Conservation (phyloP, 495 filamentous ascomycete genomes). For the Cudoniella acicularis region DNA sequence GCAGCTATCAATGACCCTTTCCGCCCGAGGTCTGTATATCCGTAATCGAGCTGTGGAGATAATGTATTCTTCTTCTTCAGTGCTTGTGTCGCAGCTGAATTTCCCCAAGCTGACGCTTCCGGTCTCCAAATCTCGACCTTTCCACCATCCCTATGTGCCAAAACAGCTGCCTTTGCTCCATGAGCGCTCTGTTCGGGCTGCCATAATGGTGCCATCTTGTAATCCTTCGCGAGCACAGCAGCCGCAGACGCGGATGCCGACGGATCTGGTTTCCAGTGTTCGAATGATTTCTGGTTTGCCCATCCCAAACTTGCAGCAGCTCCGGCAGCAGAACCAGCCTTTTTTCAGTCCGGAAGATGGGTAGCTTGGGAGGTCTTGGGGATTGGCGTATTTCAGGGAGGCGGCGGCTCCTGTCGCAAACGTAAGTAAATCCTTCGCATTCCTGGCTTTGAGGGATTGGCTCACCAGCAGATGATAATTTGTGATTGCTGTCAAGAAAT, state of each 20-base stretch:
- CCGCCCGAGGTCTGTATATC: constrained; percentile 41
- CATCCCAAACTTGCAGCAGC: constrained; percentile 72
- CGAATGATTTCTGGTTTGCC: constrained; percentile 57
- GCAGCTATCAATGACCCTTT: constrained; percentile 67
- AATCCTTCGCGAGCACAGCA: constrained; percentile 64
- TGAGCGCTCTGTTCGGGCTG: constrained; percentile 54
- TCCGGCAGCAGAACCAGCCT: constrained; percentile 62
- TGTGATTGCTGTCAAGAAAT: constrained; percentile 42
- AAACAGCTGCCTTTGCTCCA: constrained; percentile 68
- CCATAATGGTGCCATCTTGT: constrained; percentile 51
- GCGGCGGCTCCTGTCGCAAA: constrained; percentile 49
- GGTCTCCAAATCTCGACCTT: constrained; percentile 48
- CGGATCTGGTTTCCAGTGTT: constrained; percentile 57
- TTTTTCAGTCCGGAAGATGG: constrained; percentile 60
- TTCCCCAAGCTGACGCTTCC: constrained; percentile 45
- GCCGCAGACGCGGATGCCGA: constrained; percentile 64
- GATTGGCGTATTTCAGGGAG: constrained; percentile 63
- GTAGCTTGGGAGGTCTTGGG: constrained; percentile 63
- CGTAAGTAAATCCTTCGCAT: constrained; percentile 3
- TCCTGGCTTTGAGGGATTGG: constrained; percentile 4
- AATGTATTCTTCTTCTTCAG: constrained; percentile 30
- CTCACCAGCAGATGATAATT: constrained; percentile 51
- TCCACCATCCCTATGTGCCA: constrained; percentile 60
- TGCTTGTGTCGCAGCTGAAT: constrained; percentile 56
- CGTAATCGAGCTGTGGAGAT: constrained; percentile 36